Base-by-base conservation (phyloP, 768 basidiomycete genomes). In the Podaxis sp. region DNA sequence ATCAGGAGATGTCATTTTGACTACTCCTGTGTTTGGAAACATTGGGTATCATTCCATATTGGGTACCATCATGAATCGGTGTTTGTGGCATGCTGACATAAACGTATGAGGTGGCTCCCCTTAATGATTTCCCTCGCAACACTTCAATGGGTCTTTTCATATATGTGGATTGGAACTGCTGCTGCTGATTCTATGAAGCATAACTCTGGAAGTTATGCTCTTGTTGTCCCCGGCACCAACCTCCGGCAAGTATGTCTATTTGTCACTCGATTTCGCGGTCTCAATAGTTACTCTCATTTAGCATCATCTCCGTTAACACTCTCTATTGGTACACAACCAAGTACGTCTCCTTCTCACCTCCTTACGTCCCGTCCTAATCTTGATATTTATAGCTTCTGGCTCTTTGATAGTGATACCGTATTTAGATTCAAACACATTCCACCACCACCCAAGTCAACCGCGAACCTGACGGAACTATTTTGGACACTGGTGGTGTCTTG, bases 311-410 rank as follows among this genome's bases (percentile, higher is more conserved):
- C 0, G 62, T 87, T 61, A 87, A 86, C 62, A 81, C 82, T 5
- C 76, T 81, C 6, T 86, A 82, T 61, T 85, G 84, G 83, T 86
- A 86, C 66, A 83, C 80, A 63, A 73, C 74, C 65, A 85, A 84
- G 84, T 82, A 63, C 59, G 75, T 59, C 6, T 18, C 9, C 37
- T 48, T 23, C 38, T 40, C 38, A 40, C 11, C 36, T 46, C 18
- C 3, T 35, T 32, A 35, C n/a, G 4, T 10, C 35, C 2, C 27
- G 5, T n/a, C 6, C 18, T 10, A 37, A 57, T 61, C 38, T 59
- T 18, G 57, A 37, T 6, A 25, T 44, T 27, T 40, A 5, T 32
- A 84, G 84, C 70, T 83, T 85, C 66, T 87, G 83, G 81, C 72
- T 87, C 1, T 88, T 82, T 63, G 84, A 86, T 64, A 78, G 75